phyloP scores from a whole-genome alignment of 305 asterid species.

The Vinca major region DNA sequence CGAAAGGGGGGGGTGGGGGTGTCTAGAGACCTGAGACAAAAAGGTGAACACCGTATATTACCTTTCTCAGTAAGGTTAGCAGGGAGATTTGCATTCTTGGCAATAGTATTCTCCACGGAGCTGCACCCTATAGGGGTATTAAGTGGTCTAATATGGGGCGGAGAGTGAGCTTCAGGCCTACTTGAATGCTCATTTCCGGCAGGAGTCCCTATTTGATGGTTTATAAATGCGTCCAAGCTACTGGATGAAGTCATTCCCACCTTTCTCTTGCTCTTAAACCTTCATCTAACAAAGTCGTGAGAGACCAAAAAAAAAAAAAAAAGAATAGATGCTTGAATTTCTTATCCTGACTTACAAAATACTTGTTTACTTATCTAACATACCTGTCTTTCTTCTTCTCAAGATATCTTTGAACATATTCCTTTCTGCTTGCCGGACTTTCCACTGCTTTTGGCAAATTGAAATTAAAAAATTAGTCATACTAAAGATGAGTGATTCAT shows the following conservation, averaged over 20 bases:
- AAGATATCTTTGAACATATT: slow-evolving; percentile 77
- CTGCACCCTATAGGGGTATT: slow-evolving; percentile 44
- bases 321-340: slow-evolving; percentile 26
- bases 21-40: background rate
- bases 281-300: slow-evolving; percentile 76
- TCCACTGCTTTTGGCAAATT: slow-evolving; percentile 35
- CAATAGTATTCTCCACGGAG: slow-evolving; percentile 39
- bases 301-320: slow-evolving; percentile 29
- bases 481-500: slow-evolving; percentile 5
- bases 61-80: slow-evolving; percentile 44
- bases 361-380: slow-evolving; percentile 19
- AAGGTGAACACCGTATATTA: slow-evolving; percentile 14
- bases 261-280: slow-evolving; percentile 93
- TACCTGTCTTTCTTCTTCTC: slow-evolving; percentile 98
- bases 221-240: slow-evolving; percentile 43
- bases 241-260: slow-evolving; percentile 46
- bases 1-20: too few species aligned
- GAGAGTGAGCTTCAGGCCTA: slow-evolving; percentile 36
- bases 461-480: slow-evolving; percentile 3
- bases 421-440: slow-evolving; percentile 67
- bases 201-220: slow-evolving; percentile 42
- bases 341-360: slow-evolving; percentile 14
- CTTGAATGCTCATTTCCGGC: slow-evolving; percentile 29
- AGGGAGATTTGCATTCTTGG: slow-evolving; percentile 32
- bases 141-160: slow-evolving; percentile 43